Evolutionary conservation across 345 rosid genomes (phyloP).

Genomic region (Viola odorata): DNA sequence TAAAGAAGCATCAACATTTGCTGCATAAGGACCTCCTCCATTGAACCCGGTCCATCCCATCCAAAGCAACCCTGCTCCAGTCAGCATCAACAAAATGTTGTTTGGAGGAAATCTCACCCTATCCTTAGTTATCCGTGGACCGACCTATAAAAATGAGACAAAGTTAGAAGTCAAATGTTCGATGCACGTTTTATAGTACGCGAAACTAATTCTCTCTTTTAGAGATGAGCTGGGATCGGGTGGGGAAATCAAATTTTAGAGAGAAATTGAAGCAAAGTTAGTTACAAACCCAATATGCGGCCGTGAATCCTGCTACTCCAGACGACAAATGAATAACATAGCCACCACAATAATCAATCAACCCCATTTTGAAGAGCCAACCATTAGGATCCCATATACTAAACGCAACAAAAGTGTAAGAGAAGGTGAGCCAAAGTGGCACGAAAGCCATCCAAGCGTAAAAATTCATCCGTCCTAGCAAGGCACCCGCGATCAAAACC

Average conservation of each 20-base stretch:
- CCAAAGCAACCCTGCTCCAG: conserved; percentile 51
- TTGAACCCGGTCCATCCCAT: conserved; percentile 57
- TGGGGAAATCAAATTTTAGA: neutral
- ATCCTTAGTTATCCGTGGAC: conserved; percentile 42
- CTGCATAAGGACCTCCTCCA: conserved; percentile 48
- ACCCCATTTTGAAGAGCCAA: conserved; percentile 27
- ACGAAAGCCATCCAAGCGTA: conserved; percentile 52
- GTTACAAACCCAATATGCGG: conserved; percentile 40
- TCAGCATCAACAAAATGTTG: conserved; percentile 40
- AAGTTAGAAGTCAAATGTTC: neutral
- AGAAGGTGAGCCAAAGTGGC: conserved; percentile 45
- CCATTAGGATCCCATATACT: conserved; percentile 36
- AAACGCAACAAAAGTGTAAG: conserved; percentile 37
- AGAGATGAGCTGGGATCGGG: neutral
- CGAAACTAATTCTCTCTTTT: neutral
- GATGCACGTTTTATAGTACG: neutral
- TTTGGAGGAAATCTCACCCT: conserved; percentile 49
- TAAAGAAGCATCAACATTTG: conserved; percentile 31
- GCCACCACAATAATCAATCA: conserved; percentile 46
- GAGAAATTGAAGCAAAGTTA: neutral
- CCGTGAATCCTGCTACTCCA: conserved; percentile 45
- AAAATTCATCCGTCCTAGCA: conserved; percentile 17
- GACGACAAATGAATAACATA: conserved; percentile 47
- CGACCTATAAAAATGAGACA: conserved; percentile 19
- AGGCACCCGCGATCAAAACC: conserved; percentile 13